Evolutionary conservation across 2,329 filamentous ascomycete species (phyloP).

Genomic region (Emericellopsis cladophorae): DNA sequence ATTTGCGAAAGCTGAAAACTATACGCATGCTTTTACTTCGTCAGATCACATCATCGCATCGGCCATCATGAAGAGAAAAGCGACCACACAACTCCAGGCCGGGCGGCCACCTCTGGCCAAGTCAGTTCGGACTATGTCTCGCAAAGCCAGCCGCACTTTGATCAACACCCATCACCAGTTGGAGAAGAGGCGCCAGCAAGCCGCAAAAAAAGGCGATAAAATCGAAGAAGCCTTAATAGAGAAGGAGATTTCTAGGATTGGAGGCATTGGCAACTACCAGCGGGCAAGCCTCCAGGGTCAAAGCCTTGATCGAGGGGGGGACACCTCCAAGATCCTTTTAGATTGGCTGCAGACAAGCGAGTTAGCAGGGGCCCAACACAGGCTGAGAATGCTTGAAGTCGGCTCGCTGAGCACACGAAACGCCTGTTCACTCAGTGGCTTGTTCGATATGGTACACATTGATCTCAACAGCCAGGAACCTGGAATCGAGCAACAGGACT

Average conservation of each 20-base stretch:
- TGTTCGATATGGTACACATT: slow-evolving; percentile 69
- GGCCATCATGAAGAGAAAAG: slow-evolving; percentile 24
- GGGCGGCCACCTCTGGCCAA: slow-evolving; percentile 45
- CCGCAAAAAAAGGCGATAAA: slow-evolving; percentile 36
- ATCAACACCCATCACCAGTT: slow-evolving; percentile 56
- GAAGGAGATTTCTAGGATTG: slow-evolving; percentile 41
- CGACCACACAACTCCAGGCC: slow-evolving; percentile 27
- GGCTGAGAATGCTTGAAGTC: slow-evolving; percentile 68
- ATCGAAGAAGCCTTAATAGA: slow-evolving; percentile 25
- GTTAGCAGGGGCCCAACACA: slow-evolving; percentile 10
- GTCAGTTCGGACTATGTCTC: slow-evolving; percentile 43
- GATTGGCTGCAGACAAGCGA: slow-evolving; percentile 39
- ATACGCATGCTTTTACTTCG: no score
- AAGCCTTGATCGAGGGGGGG: slow-evolving; percentile 50
- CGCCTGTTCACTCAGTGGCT: slow-evolving; percentile 60
- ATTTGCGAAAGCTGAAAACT: no score
- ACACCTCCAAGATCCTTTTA: slow-evolving; percentile 52
- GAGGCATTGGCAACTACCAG: slow-evolving; percentile 52
- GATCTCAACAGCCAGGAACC: slow-evolving; percentile 80
- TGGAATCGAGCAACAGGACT: slow-evolving; percentile 79
- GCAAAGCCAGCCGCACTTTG: slow-evolving; percentile 49
- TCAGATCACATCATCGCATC: no score
- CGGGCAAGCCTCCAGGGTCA: slow-evolving; percentile 58
- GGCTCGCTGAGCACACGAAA: slow-evolving; percentile 79
- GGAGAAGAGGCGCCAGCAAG: slow-evolving; percentile 48